A percentile compares a stretch with the other conserved stretches of the same genome.
These are phyloP conservation scores for Cladophialophora immunda DNA, from an alignment of 2,329 filamentous ascomycete species.

Conservation along the genomic window DNA sequence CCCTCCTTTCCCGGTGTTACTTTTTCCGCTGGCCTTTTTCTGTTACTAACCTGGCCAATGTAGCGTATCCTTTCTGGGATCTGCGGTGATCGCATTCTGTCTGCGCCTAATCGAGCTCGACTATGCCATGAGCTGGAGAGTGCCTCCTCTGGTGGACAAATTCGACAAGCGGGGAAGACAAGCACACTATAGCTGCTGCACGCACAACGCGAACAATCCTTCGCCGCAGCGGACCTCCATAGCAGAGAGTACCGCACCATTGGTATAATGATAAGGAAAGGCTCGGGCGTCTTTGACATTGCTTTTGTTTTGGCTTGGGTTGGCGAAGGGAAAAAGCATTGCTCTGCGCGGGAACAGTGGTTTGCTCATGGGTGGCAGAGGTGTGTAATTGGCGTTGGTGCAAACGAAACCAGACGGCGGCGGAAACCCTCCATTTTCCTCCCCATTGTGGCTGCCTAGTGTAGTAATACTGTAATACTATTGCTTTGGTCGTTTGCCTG, in stretches of 20 bases:
- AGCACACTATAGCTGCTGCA: conserved; percentile 32
- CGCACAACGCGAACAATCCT: conserved; percentile 29
- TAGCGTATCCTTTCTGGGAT: conserved; percentile 25
- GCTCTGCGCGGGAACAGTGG: too few species aligned
- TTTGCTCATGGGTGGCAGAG: too few species aligned
- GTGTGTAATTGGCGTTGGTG: too few species aligned
- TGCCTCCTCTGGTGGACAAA: conserved; percentile 24
- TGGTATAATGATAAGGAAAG: conserved; percentile 14
- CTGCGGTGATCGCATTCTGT: conserved; percentile 26
- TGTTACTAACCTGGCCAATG: background rate
- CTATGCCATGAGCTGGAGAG: conserved; percentile 28
- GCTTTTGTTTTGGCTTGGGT: too few species aligned
- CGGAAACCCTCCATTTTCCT: too few species aligned
- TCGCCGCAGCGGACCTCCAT: conserved; percentile 26
- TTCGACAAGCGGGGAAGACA: conserved; percentile 11
- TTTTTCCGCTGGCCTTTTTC: background rate
- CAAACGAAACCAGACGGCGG: too few species aligned
- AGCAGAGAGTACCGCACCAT: conserved; percentile 4
- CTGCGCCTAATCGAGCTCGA: conserved; percentile 34
- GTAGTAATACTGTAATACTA: too few species aligned
- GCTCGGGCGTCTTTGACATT: background rate
- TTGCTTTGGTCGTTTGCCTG: background rate
- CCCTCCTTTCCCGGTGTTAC: too few species aligned
- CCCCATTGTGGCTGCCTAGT: too few species aligned
- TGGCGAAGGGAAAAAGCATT: too few species aligned